phyloP scores from a whole-genome alignment of 345 rosid species.

The Luvunga scandens region DNA sequence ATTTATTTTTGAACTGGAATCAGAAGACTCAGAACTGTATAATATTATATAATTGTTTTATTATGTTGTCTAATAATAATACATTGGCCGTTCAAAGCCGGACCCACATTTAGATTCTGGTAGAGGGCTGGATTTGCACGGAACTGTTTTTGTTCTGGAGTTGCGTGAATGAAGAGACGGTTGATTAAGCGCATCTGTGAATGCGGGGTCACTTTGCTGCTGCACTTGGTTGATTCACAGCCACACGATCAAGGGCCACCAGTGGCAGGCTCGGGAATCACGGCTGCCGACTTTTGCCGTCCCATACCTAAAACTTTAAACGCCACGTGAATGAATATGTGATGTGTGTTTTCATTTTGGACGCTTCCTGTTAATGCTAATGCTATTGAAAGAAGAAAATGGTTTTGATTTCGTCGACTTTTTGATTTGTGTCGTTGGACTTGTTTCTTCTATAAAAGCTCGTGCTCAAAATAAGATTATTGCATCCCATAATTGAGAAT shows the following conservation, averaged over 20 bases:
- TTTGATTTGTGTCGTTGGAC: background rate
- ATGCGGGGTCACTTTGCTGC: background rate
- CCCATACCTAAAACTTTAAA: background rate
- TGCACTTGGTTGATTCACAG: conserved; percentile 2
- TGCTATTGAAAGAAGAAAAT: background rate
- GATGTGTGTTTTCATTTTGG: background rate
- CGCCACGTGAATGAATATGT: background rate
- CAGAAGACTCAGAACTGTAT: no score
- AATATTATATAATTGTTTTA: no score
- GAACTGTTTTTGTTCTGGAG: background rate
- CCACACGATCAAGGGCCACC: background rate
- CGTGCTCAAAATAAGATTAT: background rate
- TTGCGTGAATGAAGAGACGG: background rate
- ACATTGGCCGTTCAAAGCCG: background rate
- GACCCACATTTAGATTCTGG: no score
- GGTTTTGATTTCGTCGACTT: background rate
- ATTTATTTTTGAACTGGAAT: no score
- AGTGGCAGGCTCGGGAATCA: background rate
- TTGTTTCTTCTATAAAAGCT: background rate
- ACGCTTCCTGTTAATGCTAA: background rate
- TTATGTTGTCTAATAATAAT: no score
- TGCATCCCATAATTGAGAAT: background rate
- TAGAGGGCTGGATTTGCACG: background rate
- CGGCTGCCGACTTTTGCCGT: conserved; percentile 2
- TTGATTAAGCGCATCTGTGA: background rate